phyloP scores from a whole-genome alignment of 2,329 filamentous ascomycete genomes.

The Xylariaceae sp. region DNA sequence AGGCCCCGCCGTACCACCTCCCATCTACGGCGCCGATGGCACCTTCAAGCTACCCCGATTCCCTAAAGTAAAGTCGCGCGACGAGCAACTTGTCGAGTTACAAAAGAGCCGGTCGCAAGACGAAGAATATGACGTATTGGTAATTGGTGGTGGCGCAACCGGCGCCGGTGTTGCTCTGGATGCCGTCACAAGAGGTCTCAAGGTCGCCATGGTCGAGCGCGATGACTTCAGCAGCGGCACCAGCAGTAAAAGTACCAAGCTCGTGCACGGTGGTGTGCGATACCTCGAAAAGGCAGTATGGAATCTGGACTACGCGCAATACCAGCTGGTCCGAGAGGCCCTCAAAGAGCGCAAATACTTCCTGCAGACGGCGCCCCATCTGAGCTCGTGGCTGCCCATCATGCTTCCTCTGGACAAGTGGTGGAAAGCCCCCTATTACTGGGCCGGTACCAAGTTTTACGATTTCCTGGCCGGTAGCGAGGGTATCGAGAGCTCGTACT shows the following conservation, averaged over 20 bases:
- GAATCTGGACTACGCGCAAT: slow-evolving; percentile 70
- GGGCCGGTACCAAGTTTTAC: slow-evolving; percentile 74
- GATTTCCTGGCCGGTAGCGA: slow-evolving; percentile 80
- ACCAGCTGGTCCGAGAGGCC: slow-evolving; percentile 65
- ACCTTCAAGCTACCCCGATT: slow-evolving; percentile 62
- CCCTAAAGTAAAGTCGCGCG: slow-evolving; percentile 55
- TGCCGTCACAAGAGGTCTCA: slow-evolving; percentile 64
- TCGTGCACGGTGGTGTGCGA: slow-evolving; percentile 70
- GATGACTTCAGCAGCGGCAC: slow-evolving; percentile 71
- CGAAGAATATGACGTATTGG: slow-evolving; percentile 60
- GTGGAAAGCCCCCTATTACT: slow-evolving; percentile 75
- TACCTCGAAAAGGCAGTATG: slow-evolving; percentile 72
- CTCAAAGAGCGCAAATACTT: slow-evolving; percentile 72
- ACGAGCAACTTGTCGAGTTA: slow-evolving; percentile 60
- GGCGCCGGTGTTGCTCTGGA: slow-evolving; percentile 67
- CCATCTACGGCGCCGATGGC: slow-evolving; percentile 63
- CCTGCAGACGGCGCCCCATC: slow-evolving; percentile 67
- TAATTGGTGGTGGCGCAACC: slow-evolving; percentile 68
- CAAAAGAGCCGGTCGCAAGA: slow-evolving; percentile 40
- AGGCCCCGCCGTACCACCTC: slow-evolving; percentile 63
- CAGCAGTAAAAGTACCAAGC: slow-evolving; percentile 70
- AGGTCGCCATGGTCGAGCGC: slow-evolving; percentile 65
- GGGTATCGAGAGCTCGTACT: slow-evolving; percentile 85
- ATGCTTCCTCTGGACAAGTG: slow-evolving; percentile 71
- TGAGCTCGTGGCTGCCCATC: slow-evolving; percentile 68